Evolutionary conservation across 2,329 filamentous ascomycete genomes (phyloP).

Genomic region (Hypocreales sp.): DNA sequence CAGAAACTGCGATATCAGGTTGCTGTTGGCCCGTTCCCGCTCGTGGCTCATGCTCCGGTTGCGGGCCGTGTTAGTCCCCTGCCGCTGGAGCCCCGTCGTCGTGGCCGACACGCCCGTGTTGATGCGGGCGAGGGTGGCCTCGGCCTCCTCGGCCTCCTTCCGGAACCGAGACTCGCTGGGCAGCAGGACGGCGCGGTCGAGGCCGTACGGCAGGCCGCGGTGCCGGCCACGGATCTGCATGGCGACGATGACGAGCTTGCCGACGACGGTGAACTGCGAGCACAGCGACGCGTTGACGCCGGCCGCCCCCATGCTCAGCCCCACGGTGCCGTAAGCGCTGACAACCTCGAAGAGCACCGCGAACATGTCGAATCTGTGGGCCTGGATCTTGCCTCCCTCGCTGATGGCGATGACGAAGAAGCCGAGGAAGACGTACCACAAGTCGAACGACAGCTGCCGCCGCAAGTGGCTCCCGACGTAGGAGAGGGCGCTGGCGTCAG

Average conservation of each 20-base stretch:
- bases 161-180: conserved; percentile 40
- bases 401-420: conserved; percentile 86
- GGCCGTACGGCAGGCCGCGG: conserved; percentile 50
- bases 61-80: conserved; percentile 12
- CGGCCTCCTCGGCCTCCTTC: conserved; percentile 33
- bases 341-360: conserved; percentile 70
- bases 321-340: conserved; percentile 88
- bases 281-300: conserved; percentile 65
- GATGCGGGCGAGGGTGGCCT: conserved; percentile 21
- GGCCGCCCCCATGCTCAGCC: conserved; percentile 72
- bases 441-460: conserved; percentile 84
- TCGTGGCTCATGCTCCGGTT: conserved; percentile 22
- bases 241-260: conserved; percentile 50
- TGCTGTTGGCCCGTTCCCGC: conserved; percentile 21
- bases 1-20: conserved; percentile 28
- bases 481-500: conserved; percentile 46
- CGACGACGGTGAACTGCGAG: conserved; percentile 63
- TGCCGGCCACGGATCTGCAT: conserved; percentile 58
- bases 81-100: conserved; percentile 13
- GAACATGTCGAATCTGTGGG: conserved; percentile 49
- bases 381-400: conserved; percentile 59
- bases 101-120: conserved; percentile 18
- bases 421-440: conserved; percentile 93
- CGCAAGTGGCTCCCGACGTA: conserved; percentile 89
- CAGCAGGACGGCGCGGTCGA: conserved; percentile 45